phyloP scores from a whole-genome alignment of 176 grass and related monocot species.

The Cenchrus fungigraminus region DNA sequence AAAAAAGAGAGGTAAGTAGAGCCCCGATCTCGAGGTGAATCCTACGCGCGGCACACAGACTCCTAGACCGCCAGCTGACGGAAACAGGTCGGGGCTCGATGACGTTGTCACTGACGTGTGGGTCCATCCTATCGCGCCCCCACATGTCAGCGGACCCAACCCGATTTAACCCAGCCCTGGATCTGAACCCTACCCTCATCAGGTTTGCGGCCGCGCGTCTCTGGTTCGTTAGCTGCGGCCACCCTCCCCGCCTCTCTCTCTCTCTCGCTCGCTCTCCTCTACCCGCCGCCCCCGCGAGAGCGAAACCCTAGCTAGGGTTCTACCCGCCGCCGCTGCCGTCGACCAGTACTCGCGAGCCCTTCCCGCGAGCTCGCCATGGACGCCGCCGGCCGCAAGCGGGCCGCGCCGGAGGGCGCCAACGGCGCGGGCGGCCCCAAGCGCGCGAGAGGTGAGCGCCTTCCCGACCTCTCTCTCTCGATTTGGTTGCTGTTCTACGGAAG shows the following conservation, averaged over 20 bases:
- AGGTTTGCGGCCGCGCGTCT: not conserved
- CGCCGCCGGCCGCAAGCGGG: conserved; percentile 60
- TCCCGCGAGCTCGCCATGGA: conserved; percentile 59
- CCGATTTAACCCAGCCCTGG: conserved; percentile 9
- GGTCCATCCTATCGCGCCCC: not conserved
- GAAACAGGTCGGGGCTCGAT: not conserved
- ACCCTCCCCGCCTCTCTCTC: not conserved
- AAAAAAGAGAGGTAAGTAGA: no score
- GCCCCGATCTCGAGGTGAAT: not conserved
- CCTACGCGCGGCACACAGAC: not conserved
- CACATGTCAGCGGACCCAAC: not conserved
- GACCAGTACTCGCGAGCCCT: not conserved
- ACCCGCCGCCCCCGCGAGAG: not conserved
- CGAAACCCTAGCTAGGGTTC: conserved; percentile 65
- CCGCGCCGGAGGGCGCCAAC: conserved; percentile 53
- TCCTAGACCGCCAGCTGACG: not conserved
- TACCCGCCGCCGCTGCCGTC: conserved; percentile 12
- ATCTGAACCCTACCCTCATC: not conserved
- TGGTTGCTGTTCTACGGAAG: not conserved
- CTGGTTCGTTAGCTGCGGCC: not conserved
- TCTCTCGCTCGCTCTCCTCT: not conserved
- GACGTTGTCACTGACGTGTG: not conserved
- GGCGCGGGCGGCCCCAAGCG: conserved; percentile 65
- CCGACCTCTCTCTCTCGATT: not conserved
- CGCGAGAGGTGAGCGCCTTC: conserved; percentile 62